Percentiles rank a stretch among this genome's conserved stretches.
Conservation (phyloP, 169 alveolate species). For the Haemoproteus tartakovskyi region DNA sequence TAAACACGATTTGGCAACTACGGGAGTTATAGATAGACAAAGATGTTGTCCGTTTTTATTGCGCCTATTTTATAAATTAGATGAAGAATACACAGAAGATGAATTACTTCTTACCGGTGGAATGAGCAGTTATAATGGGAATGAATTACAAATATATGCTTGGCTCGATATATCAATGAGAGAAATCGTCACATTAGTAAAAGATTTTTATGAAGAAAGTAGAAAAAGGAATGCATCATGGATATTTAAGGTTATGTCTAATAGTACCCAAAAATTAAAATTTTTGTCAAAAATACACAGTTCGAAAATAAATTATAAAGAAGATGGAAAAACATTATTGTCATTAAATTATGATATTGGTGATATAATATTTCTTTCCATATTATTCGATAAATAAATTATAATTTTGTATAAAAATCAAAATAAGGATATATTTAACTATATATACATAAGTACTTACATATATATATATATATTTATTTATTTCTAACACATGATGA, state of each 20-base stretch:
- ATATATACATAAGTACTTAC: not conserved
- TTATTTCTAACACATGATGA: no score
- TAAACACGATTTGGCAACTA: not conserved
- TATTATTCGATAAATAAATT: constrained; percentile 9
- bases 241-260: constrained; percentile 40
- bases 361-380: constrained; percentile 32
- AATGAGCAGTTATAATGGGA: constrained; percentile 1
- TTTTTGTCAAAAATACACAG: constrained; percentile 47
- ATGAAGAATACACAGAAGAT: constrained; percentile 17
- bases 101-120: constrained; percentile 1
- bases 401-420: no score
- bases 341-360: constrained; percentile 55
- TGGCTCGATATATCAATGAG: constrained; percentile 63
- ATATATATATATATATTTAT: not conserved
- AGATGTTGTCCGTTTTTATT: constrained; percentile 48
- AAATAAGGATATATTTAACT: not conserved
- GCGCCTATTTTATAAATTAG: constrained; percentile 35
- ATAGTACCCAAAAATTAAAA: constrained; percentile 4
- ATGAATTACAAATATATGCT: constrained; percentile 53
- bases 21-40: constrained; percentile 43
- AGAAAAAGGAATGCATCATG: constrained; percentile 58
- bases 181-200: constrained; percentile 54
- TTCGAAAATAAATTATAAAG: constrained; percentile 34
- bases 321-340: constrained; percentile 42
- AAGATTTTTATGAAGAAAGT: constrained; percentile 60